These are phyloP conservation scores for Dorcoceras hygrometricum DNA, from an alignment of 257 asterid genomes.

Conservation along the genomic window DNA sequence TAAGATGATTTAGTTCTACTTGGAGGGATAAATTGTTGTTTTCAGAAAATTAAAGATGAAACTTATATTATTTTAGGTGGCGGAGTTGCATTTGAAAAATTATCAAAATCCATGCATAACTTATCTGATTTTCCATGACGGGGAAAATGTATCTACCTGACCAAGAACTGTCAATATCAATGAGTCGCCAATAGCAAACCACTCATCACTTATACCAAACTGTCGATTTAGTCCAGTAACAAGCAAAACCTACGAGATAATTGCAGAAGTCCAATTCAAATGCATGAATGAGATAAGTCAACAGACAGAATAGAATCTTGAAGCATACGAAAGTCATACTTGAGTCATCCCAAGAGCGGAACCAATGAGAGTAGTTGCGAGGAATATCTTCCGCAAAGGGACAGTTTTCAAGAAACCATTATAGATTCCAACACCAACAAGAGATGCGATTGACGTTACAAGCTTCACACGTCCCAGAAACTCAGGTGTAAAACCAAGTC, in stretches of 20 bases:
- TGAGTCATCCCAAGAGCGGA: conserved; percentile 90
- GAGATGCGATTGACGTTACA: conserved; percentile 88
- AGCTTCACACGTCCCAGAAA: conserved; percentile 97
- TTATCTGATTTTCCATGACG: neutral
- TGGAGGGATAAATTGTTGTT: neutral
- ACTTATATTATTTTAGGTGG: no score
- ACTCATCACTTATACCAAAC: conserved; percentile 84
- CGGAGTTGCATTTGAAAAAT: no score
- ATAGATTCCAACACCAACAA: conserved; percentile 86
- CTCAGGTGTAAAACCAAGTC: conserved; percentile 89
- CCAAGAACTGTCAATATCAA: conserved; percentile 87
- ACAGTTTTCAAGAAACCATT: conserved; percentile 80
- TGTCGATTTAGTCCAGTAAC: conserved; percentile 82
- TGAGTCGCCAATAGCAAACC: conserved; percentile 97
- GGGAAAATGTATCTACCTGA: conserved; percentile 70
- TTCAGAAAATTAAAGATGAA: no score
- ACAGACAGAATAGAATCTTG: neutral
- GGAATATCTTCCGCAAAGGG: conserved; percentile 75
- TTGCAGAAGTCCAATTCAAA: conserved; percentile 24
- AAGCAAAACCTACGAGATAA: conserved; percentile 59
- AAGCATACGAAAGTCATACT: conserved; percentile 34
- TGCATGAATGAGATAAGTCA: conserved; percentile 6
- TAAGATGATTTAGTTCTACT: neutral
- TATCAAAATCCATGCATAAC: no score
- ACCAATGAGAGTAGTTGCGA: conserved; percentile 68